Evolutionary conservation across 371 early-diverging fungal genomes (phyloP), one percentile per base, ranked within the genome.

Genomic region (Zancudomyces culisetae): DNA sequence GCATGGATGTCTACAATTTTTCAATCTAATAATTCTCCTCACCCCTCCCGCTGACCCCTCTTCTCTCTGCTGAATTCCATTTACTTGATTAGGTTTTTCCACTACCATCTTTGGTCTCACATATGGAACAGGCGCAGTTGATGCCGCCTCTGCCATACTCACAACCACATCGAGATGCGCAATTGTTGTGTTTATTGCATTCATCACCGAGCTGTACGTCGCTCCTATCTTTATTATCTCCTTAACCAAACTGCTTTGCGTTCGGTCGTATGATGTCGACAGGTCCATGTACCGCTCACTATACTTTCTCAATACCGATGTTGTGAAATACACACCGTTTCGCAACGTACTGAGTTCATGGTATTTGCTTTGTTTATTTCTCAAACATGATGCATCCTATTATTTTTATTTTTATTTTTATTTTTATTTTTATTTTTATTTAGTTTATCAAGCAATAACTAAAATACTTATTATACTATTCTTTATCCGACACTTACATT

Each of bases 271-370:
- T 48, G 71, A 56, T 0, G 49, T 60, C 4, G 70, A 60, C 1
- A 77, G 51, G 12, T 82, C 77, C 1, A 49, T 60, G 57, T 72
- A 77, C 18, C 66, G 50, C 13, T 61, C 59, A 57, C 72, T 78
- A 39, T 85, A 54, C 8, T 71, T 66, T 30, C 79, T 70, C 57
- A 97, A 55, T 22, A 61, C 67, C 4, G 69, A 52, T 0, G 90
- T 93, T 0, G 92, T 85, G 60, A 94, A 94, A 13, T 78, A 70
- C 0, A 86, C 83, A 6, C 96, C 96, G 20, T 81, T 76, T 58
- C 90, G 90, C 54, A 82, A 86, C n/a, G 92, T 89, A 4, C 85
- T 57, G 39, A 90, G 72, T 65, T 97, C 94, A 49, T 81, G 81
- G 57, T 78, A 87, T 45, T 72, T 71, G 20, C 71, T 59, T 47